A percentile compares a stretch with the other conserved stretches of the same genome.
phyloP scores from a whole-genome alignment of 106 monocot genomes.

The Ottelia alismoides region DNA sequence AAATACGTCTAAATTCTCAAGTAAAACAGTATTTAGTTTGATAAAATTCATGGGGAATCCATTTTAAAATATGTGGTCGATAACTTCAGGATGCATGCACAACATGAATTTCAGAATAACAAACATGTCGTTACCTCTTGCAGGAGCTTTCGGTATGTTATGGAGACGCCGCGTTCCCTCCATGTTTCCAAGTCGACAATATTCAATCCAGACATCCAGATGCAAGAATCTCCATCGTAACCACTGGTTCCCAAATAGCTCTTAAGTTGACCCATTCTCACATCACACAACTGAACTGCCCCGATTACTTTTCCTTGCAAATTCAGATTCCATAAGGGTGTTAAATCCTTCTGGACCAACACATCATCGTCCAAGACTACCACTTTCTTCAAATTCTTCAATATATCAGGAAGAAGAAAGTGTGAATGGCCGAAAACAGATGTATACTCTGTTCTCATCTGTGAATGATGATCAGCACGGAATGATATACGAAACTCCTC shows the following conservation, averaged over 20 bases:
- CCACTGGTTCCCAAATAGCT: conserved; percentile 14
- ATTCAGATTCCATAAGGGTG: conserved; percentile 34
- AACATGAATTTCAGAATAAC: too few relatives aligned
- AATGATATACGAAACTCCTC: conserved; percentile 69
- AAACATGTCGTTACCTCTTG: conserved; percentile 24
- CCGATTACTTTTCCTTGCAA: conserved; percentile 33
- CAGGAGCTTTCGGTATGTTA: conserved; percentile 18
- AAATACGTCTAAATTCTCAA: too few relatives aligned
- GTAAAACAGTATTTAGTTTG: too few relatives aligned
- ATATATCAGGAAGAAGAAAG: conserved; percentile 42
- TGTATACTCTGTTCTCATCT: conserved; percentile 35
- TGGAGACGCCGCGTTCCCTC: conserved; percentile 29
- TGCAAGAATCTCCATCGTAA: conserved; percentile 18
- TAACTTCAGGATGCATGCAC: too few relatives aligned
- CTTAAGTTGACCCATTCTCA: conserved; percentile 34
- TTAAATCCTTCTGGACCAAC: conserved; percentile 41
- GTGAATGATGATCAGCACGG: conserved; percentile 15
- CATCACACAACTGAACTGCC: conserved; percentile 29
- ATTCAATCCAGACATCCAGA: conserved; percentile 43
- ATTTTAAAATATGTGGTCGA: too few relatives aligned
- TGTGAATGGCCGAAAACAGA: conserved; percentile 35
- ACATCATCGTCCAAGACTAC: conserved; percentile 51
- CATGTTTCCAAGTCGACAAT: conserved; percentile 44
- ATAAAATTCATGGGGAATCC: too few relatives aligned
- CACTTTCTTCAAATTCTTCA: conserved; percentile 40